Evolutionary conservation across 1,284 basidiomycete species (phyloP), one percentile per base, ranked within the genome.

Genomic region (Termitomyces sp.): DNA sequence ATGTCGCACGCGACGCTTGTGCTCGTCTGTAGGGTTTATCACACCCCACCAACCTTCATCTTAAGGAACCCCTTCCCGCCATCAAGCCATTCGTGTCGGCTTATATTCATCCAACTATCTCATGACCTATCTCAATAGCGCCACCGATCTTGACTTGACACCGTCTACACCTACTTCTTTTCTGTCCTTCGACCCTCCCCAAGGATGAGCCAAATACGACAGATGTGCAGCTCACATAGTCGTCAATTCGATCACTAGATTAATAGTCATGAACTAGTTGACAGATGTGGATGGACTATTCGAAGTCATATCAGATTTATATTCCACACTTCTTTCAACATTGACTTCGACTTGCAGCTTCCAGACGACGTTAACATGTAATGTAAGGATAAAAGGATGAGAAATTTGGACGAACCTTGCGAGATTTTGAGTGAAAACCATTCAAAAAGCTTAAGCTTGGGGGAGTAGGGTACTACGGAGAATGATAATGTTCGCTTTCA

Each of bases 241-340:
- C 5, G 21, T 17, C 21, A 7, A 21, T n/a, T 15, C 15, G 2
- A 42, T 19, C 13, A 31, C 17, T 9, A 38, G 6, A 31, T 12
- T 2, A 41, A 50, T 8, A 13, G 24, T 40, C 49, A 17, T n/a
- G 49, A 24, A 9, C 19, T 17, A 38, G 17, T 21, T 13, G n/a
- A 41, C 39, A 42, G 49, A 50, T 33, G 28, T 24, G 9, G 39
- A 9, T 24, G 49, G 49, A 41, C 49, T 50, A 33, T 24, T 41
- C 13, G 49, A 39, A 5, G 19, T 5, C 5, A 52, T 24, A 36
- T 60, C 58, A 15, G 45, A 42, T n/a, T 55, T 49, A 19, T 55
- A 57, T 24, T 60, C 52, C 21, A 60, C 54, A 17, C 59, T 60
- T 28, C 51, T 44, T 34, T 53, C 51, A 13, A 60, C 51, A 24